Evolutionary conservation across 768 basidiomycete species (phyloP).

Genomic region (Amanita muscaria): DNA sequence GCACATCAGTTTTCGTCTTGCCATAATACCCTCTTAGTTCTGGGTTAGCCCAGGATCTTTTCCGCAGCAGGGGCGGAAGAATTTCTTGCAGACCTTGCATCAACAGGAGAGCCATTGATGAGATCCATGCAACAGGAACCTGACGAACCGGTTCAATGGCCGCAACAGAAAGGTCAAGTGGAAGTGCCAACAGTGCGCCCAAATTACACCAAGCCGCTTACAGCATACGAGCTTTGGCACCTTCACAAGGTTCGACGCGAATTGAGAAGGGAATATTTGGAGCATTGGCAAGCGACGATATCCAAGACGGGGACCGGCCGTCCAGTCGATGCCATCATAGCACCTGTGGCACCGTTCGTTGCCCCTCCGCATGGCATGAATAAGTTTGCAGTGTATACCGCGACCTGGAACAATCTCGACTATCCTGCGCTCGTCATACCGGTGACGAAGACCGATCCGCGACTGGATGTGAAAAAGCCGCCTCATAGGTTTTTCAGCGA

Average conservation of each 20-base stretch:
- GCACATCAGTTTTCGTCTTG: slow-evolving; percentile 10
- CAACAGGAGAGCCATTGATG: slow-evolving; percentile 48
- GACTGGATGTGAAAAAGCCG: slow-evolving; percentile 38
- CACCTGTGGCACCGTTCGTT: too few species aligned
- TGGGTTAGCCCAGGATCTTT: slow-evolving; percentile 36
- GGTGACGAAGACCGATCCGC: slow-evolving; percentile 49
- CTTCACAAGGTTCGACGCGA: slow-evolving; percentile 42
- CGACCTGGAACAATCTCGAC: slow-evolving; percentile 63
- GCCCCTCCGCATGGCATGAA: slow-evolving; percentile 54
- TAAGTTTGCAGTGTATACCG: slow-evolving; percentile 47
- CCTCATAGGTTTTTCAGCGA: slow-evolving; percentile 38
- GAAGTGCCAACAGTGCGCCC: slow-evolving; percentile 18
- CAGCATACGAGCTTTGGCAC: slow-evolving; percentile 63
- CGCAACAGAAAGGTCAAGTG: background rate
- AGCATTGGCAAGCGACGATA: slow-evolving; percentile 51
- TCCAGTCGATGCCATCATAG: slow-evolving; percentile 74
- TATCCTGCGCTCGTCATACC: slow-evolving; percentile 57
- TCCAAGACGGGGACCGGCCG: slow-evolving; percentile 53
- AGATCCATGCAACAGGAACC: slow-evolving; percentile 33
- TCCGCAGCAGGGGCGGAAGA: slow-evolving; percentile 42
- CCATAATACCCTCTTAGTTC: slow-evolving; percentile 4
- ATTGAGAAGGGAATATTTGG: slow-evolving; percentile 48
- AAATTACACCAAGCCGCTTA: slow-evolving; percentile 11
- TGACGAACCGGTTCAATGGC: slow-evolving; percentile 10
- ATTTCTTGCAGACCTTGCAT: slow-evolving; percentile 25